A percentile compares a stretch with the other conserved stretches of the same genome.
Conservation (phyloP, 2,329 filamentous ascomycete genomes). For the Alternaria tenuissima region DNA sequence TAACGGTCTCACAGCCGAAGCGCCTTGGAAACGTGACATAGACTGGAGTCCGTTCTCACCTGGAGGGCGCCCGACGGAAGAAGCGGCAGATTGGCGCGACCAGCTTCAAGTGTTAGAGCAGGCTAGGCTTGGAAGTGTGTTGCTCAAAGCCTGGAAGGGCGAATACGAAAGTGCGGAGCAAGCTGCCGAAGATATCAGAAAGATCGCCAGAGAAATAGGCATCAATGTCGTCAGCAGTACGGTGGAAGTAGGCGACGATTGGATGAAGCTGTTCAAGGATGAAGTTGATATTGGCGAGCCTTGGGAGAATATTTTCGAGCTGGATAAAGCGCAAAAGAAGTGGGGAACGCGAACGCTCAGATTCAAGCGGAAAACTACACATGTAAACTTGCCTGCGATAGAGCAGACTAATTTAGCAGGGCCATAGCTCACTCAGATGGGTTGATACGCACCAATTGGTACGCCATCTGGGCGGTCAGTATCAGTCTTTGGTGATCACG, state of each 20-base stretch:
- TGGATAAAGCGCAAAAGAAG: slow-evolving; percentile 1
- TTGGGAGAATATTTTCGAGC: slow-evolving; percentile 14
- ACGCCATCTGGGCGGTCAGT: not conserved
- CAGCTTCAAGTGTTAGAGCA: slow-evolving; percentile 12
- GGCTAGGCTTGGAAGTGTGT: slow-evolving; percentile 11
- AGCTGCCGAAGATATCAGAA: slow-evolving; percentile 5
- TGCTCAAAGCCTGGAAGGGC: slow-evolving; percentile 16
- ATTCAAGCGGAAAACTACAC: not conserved
- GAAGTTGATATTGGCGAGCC: slow-evolving; percentile 8
- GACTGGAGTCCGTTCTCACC: slow-evolving; percentile 4
- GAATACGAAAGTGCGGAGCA: slow-evolving; percentile 12
- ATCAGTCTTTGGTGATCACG: not conserved
- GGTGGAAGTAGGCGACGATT: not conserved
- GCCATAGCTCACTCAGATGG: not conserved
- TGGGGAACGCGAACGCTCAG: slow-evolving; percentile 3
- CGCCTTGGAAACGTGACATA: not conserved
- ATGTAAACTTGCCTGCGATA: not conserved
- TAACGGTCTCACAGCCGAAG: not conserved
- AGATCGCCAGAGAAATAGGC: slow-evolving; percentile 1
- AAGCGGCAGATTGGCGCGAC: not conserved
- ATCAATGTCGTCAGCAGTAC: slow-evolving; percentile 9
- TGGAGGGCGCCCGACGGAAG: not conserved
- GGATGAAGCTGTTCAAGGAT: slow-evolving; percentile 5
- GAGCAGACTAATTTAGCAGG: not conserved
- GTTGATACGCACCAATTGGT: not conserved